phyloP scores from a whole-genome alignment of 1,284 basidiomycete species.

The Heterobasidion occidentale region DNA sequence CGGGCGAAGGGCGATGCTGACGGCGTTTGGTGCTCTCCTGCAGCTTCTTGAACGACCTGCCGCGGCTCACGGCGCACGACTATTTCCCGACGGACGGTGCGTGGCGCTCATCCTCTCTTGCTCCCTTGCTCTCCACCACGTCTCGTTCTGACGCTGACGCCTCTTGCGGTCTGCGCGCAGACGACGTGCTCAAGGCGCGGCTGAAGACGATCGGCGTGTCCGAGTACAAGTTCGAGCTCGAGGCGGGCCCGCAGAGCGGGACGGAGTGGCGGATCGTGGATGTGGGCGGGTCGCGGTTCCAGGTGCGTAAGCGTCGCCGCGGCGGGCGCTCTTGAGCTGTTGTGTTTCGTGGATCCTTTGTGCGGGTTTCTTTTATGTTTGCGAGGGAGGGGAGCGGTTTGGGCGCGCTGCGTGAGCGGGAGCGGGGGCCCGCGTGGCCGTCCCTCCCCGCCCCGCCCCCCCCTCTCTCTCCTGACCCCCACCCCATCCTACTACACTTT shows the following conservation, averaged over 20 bases:
- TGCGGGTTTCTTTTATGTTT: background rate
- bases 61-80: conserved; percentile 51
- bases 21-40: too few relatives aligned
- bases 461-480: too few relatives aligned
- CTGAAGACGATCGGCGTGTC: conserved; percentile 66
- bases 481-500: too few relatives aligned
- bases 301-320: conserved; percentile 35
- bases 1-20: too few relatives aligned
- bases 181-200: conserved; percentile 48
- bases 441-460: too few relatives aligned
- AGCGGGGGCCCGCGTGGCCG: too few relatives aligned
- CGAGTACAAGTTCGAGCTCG: conserved; percentile 75
- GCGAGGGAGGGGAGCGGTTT: too few relatives aligned
- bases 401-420: background rate
- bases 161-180: conserved; percentile 24
- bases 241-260: conserved; percentile 62
- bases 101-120: conserved; percentile 9
- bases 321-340: background rate
- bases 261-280: conserved; percentile 77
- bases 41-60: conserved; percentile 62
- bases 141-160: conserved; percentile 5
- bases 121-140: background rate
- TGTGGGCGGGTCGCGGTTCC: conserved; percentile 69
- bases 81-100: conserved; percentile 66
- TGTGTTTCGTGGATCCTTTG: conserved; percentile 14